phyloP scores from a whole-genome alignment of 2,329 filamentous ascomycete species.

The Aquanectria penicillioides region DNA sequence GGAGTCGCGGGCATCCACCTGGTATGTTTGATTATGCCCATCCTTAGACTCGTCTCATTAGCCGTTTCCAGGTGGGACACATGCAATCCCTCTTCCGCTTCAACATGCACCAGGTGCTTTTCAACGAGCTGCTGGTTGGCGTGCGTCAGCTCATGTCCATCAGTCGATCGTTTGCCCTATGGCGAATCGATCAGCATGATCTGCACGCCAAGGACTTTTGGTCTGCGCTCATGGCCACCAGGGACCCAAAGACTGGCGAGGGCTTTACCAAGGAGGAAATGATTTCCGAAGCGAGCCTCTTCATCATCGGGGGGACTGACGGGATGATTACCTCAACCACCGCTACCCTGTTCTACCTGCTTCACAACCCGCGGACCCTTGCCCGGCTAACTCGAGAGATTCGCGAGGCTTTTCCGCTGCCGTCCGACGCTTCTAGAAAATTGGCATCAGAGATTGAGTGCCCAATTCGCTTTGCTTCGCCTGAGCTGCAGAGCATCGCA shows the following conservation, averaged over 20 bases:
- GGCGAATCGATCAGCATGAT: not conserved
- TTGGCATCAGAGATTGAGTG: not conserved
- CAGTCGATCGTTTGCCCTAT: not conserved
- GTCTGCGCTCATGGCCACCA: not conserved
- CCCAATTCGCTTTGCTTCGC: not conserved
- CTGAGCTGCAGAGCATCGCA: not conserved
- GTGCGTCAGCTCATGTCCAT: constrained; percentile 3
- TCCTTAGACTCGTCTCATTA: not conserved
- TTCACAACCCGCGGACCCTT: constrained; percentile 3
- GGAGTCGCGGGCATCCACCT: not conserved
- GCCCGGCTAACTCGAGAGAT: not conserved
- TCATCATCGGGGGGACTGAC: not conserved
- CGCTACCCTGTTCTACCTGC: not conserved
- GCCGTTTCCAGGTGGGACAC: not conserved
- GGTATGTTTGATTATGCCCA: not conserved
- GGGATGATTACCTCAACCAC: not conserved
- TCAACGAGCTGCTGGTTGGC: constrained; percentile 1
- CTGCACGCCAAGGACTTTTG: constrained; percentile 1
- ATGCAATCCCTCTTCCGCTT: constrained; percentile 4
- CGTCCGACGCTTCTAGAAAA: not conserved
- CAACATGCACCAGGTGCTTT: not conserved
- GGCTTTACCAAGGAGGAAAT: not conserved
- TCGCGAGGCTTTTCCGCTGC: not conserved
- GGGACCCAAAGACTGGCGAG: constrained; percentile 1
- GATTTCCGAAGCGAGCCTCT: not conserved